Base-by-base conservation (phyloP, 129 eudicot species). In the Calendula officinalis region DNA sequence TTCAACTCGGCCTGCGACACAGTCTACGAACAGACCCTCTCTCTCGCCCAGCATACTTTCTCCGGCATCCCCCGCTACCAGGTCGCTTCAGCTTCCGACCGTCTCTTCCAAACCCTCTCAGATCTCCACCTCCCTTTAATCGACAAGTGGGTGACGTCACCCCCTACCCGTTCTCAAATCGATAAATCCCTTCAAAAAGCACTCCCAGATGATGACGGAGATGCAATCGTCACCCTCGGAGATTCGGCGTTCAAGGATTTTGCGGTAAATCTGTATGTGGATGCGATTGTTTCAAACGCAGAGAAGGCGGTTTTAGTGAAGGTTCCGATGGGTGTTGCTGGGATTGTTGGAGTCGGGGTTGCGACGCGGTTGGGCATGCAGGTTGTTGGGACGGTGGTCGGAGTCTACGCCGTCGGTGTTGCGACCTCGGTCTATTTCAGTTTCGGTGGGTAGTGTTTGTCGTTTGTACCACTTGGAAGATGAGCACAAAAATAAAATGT, bases 1-100 rank as follows among this genome's bases (percentile, higher is more conserved):
- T 90, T 90, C 86, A 86, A 46, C 84, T 64, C 89, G 3, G 82
- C 90, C 0, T 79, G 90, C 72, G 66, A 69, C 63, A 62, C 95
- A 38, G 82, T 72, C 57, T 90, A 64, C 77, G 36, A 73, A 58
- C 51, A 79, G 30, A 71, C 73, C 35, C 55, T 83, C 38, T 34
- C 86, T 32, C 77, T 81, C 8, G 35, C 86, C 37, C 97, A 85
- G 33, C 87, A 81, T 75, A 73, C 91, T 14, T 89, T 89, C 84
- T 67, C 79, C 5, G 97, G 91, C 14, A 63, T 90, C 68, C 81
- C 67, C 7, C 91, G 86, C 46, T 90, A 90, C 84, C 95, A 90
- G 45, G 81, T 86, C 59, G 49, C 72, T 52, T 75, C 84, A 71
- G 86, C 91, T 40, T 66, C 88, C 50, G 75, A 77, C 15, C 80